Percentiles rank a stretch among this genome's conserved stretches.
Evolutionary conservation across 2,329 filamentous ascomycete genomes (phyloP).

Genomic region (Chaetomiaceae sp.): DNA sequence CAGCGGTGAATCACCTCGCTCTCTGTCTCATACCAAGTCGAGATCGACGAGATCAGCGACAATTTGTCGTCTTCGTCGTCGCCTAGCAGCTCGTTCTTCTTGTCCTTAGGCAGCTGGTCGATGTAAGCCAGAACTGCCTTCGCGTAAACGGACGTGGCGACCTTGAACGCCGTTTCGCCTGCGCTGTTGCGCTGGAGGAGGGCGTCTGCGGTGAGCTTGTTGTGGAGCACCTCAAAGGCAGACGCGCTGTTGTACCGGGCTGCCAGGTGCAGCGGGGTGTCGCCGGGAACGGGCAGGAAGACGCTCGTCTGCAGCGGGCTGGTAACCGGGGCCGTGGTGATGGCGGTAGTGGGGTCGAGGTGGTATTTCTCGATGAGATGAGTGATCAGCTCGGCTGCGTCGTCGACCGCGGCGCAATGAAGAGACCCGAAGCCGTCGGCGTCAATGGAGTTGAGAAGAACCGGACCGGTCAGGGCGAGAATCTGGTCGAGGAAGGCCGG

Average conservation of each 20-base stretch:
- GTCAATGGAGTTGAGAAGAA: background rate
- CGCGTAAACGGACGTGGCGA: background rate
- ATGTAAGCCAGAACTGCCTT: background rate
- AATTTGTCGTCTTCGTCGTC: background rate
- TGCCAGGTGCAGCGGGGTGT: background rate
- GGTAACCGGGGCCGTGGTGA: no score
- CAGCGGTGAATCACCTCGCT: no score
- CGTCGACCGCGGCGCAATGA: background rate
- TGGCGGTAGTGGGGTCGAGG: background rate
- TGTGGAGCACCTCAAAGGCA: background rate
- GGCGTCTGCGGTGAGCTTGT: background rate
- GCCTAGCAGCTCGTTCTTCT: no score
- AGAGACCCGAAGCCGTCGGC: background rate
- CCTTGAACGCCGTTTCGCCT: background rate
- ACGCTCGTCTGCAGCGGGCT: no score
- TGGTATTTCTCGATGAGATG: background rate
- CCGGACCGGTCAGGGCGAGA: background rate
- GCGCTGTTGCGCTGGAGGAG: background rate
- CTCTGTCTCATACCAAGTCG: no score
- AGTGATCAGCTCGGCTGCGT: background rate
- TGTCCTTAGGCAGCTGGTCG: background rate
- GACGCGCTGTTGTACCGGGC: background rate
- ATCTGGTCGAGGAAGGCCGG: background rate
- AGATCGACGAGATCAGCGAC: background rate
- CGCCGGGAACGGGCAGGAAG: background rate